Percentiles rank a stretch among this genome's conserved stretches.
Evolutionary conservation across 805 yeast genomes (phyloP).

Genomic region (Alloascoidea hylecoeti): DNA sequence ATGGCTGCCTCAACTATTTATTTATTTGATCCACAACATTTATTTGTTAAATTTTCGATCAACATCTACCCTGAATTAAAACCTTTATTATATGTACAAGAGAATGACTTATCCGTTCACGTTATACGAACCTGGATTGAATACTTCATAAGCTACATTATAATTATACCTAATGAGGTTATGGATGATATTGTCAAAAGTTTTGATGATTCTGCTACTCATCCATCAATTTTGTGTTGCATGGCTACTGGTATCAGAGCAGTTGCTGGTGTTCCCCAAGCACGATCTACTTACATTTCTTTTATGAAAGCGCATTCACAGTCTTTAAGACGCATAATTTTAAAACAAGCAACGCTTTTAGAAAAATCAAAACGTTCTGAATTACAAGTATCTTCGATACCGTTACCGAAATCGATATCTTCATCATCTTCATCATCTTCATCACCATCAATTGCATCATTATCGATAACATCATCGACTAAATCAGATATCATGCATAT

Average conservation of each 20-base stretch:
- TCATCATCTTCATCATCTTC: conserved; percentile 12
- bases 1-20: background rate
- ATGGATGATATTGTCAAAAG: background rate
- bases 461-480: conserved; percentile 24
- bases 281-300: background rate
- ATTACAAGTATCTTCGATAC: conserved; percentile 11
- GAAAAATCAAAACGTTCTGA: conserved; percentile 5
- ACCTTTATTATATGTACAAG: background rate
- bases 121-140: background rate
- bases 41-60: background rate
- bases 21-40: background rate
- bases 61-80: background rate
- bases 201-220: background rate
- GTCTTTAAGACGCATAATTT: background rate
- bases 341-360: background rate
- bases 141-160: background rate
- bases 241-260: background rate
- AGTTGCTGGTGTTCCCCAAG: background rate
- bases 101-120: background rate
- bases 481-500: conserved; percentile 1
- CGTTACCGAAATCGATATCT: conserved; percentile 10
- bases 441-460: conserved; percentile 15
- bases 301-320: background rate
- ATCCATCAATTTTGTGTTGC: background rate
- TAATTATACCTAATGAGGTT: background rate